Evolutionary conservation across 176 grass and related monocot genomes (phyloP), one percentile per base, ranked within the genome.

Genomic region (Bonia amplexicaulis): DNA sequence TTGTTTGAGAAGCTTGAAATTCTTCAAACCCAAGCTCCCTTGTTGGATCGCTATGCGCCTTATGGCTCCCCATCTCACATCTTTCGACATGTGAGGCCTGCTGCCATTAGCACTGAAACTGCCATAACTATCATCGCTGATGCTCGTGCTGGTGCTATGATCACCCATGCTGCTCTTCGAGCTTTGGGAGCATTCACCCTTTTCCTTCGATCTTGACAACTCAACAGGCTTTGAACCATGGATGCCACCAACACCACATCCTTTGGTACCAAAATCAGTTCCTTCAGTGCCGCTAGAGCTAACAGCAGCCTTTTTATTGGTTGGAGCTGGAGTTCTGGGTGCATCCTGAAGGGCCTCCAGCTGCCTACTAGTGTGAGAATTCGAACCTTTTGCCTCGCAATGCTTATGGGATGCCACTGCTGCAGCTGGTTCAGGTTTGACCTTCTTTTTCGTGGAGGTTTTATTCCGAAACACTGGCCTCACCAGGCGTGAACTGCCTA

Each of bases 1-100:
- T 74, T 91, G 90, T 73, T 92, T 98, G 66, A 98, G 91, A 80
- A 98, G 87, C 77, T 95, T 95, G 85, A 98, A 98, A 82, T 93
- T 95, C 73, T 90, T 93, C 89, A 98, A 85, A 74, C 91, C 85
- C 54, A 98, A 87, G 76, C n/a, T 91, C 69, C 91, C 93, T 44
- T 95, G 93, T 87, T 95, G 93, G 48, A 87, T 79, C 33, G 91
- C 85, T 72, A 90, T 79, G 51, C 83, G 89, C 49, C 66, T 88
- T 41, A 98, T 89, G 47, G 93, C 93, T 70, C 85, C 89, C 96
- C 96, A 98, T 84, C 91, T 95, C 51, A 87, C 75, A 87, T 98
- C 96, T 79, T 95, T 95, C 52, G 96, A 98, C 96, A 98, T 98
- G 83, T 98, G 96, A 87, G 96, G 96, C 41, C 93, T 92, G 73